Conservation (phyloP, 441 rosid genomes). For the Capsella rubella region DNA sequence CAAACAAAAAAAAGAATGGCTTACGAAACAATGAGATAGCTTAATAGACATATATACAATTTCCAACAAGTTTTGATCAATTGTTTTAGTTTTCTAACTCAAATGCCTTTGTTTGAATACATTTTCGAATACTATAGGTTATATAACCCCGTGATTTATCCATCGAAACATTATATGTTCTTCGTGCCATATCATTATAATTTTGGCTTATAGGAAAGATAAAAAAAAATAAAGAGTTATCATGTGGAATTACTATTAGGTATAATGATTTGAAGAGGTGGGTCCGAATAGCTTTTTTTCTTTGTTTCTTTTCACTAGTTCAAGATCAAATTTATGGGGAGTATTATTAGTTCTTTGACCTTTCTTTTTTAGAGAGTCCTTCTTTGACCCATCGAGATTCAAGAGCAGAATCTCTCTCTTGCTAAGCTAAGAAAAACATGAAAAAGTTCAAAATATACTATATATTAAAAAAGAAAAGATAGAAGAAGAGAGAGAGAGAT, state of each 20-base stretch:
- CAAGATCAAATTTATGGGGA: constrained; percentile 43
- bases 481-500: neutral
- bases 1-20: neutral
- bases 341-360: constrained; percentile 42
- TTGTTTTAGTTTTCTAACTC: neutral
- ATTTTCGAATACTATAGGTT: too few species aligned
- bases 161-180: constrained; percentile 19
- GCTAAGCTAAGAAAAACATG: constrained; percentile 49
- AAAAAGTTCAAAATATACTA: neutral
- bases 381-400: constrained; percentile 46
- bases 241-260: constrained; percentile 37
- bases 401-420: constrained; percentile 45
- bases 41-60: neutral
- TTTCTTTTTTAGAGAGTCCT: constrained; percentile 53
- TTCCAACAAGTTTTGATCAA: neutral
- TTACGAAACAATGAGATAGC: constrained; percentile 17
- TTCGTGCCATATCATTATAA: constrained; percentile 12
- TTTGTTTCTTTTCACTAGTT: constrained; percentile 46
- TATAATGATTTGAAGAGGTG: constrained; percentile 42
- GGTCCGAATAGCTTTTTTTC: constrained; percentile 48
- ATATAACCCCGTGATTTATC: neutral
- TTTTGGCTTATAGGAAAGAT: constrained; percentile 20
- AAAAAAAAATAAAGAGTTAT: neutral
- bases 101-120: neutral
- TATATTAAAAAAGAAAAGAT: neutral